Conservation (phyloP, 2,329 filamentous ascomycete species). For the Cladosporium sp. region DNA sequence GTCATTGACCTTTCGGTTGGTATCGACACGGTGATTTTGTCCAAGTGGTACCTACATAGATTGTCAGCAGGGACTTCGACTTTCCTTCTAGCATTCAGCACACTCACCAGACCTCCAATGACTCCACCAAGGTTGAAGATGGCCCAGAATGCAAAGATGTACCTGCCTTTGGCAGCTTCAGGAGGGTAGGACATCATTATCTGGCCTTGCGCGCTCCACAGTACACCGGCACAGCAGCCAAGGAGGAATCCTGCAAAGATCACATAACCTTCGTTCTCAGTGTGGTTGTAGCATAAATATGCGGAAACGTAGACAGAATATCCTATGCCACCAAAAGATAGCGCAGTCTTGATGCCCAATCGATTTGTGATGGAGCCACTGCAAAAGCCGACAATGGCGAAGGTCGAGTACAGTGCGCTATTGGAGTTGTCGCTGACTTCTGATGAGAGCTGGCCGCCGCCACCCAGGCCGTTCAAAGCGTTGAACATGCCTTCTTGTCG, state of each 20-base stretch:
- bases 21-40: slow-evolving; percentile 59
- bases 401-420: slow-evolving; percentile 66
- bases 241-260: slow-evolving; percentile 71
- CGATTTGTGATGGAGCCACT: slow-evolving; percentile 69
- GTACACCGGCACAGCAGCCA: slow-evolving; percentile 69
- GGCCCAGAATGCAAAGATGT: slow-evolving; percentile 88
- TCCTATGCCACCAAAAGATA: slow-evolving; percentile 67
- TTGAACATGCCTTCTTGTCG: slow-evolving; percentile 42
- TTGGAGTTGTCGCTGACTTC: slow-evolving; percentile 53
- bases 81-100: neutral
- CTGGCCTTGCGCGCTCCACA: slow-evolving; percentile 77
- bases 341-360: slow-evolving; percentile 61
- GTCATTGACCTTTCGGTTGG: slow-evolving; percentile 52
- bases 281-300: slow-evolving; percentile 67
- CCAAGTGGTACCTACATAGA: slow-evolving; percentile 59
- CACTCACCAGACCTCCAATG: slow-evolving; percentile 63
- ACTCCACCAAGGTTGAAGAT: slow-evolving; percentile 92
- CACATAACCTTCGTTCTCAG: slow-evolving; percentile 60
- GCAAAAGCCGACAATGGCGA: slow-evolving; percentile 59
- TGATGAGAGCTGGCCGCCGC: slow-evolving; percentile 40
- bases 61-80: neutral
- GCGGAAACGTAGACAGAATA: slow-evolving; percentile 69
- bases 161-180: slow-evolving; percentile 76
- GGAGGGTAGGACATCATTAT: slow-evolving; percentile 87
- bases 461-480: slow-evolving; percentile 46